Base-by-base conservation (phyloP, 345 rosid species). In the Citrus cavaleriei region DNA sequence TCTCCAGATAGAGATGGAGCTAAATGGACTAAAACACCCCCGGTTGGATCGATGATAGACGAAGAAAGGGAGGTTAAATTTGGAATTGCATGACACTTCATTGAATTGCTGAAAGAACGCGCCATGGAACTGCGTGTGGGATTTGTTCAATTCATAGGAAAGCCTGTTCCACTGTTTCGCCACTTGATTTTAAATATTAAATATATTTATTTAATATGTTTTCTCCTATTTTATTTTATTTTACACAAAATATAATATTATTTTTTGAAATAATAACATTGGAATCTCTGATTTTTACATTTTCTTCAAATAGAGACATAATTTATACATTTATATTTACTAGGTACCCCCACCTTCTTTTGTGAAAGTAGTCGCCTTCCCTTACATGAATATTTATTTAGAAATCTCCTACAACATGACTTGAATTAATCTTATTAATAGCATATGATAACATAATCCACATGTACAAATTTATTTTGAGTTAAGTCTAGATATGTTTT, bases 1-100 rank as follows among this genome's bases (percentile, higher is more conserved):
- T 78, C 60, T 78, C 63, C 81, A 14, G 81, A 78, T 75, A 69
- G 81, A 76, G 71, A 74, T 72, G 27, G 57, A 55, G 16, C 1
- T 14, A 3, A 24, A 30, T 70, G 72, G 59, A 72, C 85, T 60
- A 62, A 77, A 79, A 51, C 22, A 37, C 78, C 83, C 35, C 32
- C 22, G 28, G 0, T 0, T 9, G 0, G 16, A 3, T 21, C n/a
- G 0, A 8, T 1, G 60, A 9, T 12, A 40, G 19, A 9, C 7
- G 55, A n/a, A 22, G 49, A 64, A 30, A 19, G 0, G 64, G 30
- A 59, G 81, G 80, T 28, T 55, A 69, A 74, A 73, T 79, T 25
- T 27, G 81, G 34, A 64, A 81, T 71, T 68, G 28, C 0, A 0
- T 0, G 10, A 18, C 19, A 0, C 40, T n/a, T 69, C 42, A 5